A percentile compares a stretch with the other conserved stretches of the same genome.
Evolutionary conservation across 768 basidiomycete species (phyloP).

Genomic region (Phylloporus arenicola): DNA sequence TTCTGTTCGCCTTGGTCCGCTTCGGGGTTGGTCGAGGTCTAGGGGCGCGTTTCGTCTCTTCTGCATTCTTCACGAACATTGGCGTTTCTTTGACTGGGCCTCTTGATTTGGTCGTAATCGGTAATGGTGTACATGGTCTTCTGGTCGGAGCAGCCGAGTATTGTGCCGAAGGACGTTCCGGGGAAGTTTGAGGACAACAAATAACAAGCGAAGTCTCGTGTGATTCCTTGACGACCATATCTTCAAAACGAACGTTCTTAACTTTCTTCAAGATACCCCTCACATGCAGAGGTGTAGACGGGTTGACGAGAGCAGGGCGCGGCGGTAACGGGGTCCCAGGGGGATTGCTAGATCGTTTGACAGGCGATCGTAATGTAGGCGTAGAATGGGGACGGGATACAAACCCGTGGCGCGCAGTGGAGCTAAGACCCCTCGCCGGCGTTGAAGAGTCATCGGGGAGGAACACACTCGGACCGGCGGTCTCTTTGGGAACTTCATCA

Average conservation of each 20-base stretch:
- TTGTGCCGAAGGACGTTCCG: constrained; percentile 7
- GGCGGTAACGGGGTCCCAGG: constrained; percentile 19
- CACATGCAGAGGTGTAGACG: constrained; percentile 26
- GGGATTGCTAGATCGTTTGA: constrained; percentile 8
- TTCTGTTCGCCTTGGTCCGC: constrained; percentile 9
- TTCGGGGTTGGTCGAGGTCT: constrained; percentile 13
- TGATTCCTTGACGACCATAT: constrained; percentile 6
- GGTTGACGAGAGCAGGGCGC: constrained; percentile 20
- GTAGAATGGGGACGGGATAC: background rate
- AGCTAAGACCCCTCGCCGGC: background rate
- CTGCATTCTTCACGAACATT: background rate
- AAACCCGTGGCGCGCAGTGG: background rate
- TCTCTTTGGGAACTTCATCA: constrained; percentile 1
- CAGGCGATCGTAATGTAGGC: constrained; percentile 3
- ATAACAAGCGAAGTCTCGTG: background rate
- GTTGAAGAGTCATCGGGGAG: constrained; percentile 13
- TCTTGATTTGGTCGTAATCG: background rate
- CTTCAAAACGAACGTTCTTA: constrained; percentile 38
- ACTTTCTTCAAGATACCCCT: constrained; percentile 37
- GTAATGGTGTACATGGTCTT: constrained; percentile 11
- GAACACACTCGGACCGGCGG: constrained; percentile 6
- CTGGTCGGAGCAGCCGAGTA: constrained; percentile 1
- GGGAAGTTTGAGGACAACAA: background rate
- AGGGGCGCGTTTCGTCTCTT: constrained; percentile 11
- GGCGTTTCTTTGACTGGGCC: constrained; percentile 1